A percentile compares a stretch with the other conserved stretches of the same genome.
phyloP scores from a whole-genome alignment of 371 early-diverging fungal species.

The Massospora cicadina region DNA sequence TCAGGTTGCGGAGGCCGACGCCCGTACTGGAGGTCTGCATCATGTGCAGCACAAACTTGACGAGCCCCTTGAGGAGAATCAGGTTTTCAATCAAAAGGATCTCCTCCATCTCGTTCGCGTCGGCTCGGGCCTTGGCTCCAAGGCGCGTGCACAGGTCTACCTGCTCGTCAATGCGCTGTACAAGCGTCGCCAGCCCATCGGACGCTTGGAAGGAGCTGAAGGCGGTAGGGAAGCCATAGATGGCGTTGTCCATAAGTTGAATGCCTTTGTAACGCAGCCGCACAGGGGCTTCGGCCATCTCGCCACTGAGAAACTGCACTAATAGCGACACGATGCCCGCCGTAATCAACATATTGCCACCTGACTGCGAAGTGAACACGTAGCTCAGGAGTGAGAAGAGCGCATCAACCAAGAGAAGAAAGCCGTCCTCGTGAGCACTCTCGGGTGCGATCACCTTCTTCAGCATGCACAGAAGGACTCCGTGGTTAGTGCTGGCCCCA shows the following conservation, averaged over 20 bases:
- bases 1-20: slow-evolving; percentile 80
- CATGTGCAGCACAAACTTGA: slow-evolving; percentile 80
- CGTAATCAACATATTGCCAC: slow-evolving; percentile 77
- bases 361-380: slow-evolving; percentile 55
- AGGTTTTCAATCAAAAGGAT: slow-evolving; percentile 22
- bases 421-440: neutral
- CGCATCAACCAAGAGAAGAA: slow-evolving; percentile 46
- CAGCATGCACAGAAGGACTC: slow-evolving; percentile 60
- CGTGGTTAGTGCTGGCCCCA: slow-evolving; percentile 87
- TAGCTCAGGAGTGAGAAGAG: slow-evolving; percentile 58
- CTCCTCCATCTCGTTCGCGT: neutral
- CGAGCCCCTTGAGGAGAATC: slow-evolving; percentile 62
- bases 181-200: slow-evolving; percentile 59
- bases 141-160: slow-evolving; percentile 4
- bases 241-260: slow-evolving; percentile 56
- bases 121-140: neutral
- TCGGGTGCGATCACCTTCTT: slow-evolving; percentile 39
- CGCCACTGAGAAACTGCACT: slow-evolving; percentile 34
- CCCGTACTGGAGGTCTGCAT: slow-evolving; percentile 78
- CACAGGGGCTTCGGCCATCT: slow-evolving; percentile 21
- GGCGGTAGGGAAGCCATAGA: slow-evolving; percentile 53
- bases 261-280: slow-evolving; percentile 48
- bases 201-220: slow-evolving; percentile 66
- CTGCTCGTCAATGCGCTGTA: slow-evolving; percentile 44
- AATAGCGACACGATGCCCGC: slow-evolving; percentile 75